Evolutionary conservation across 768 basidiomycete species (phyloP).

Genomic region (Clathrus columnatus): DNA sequence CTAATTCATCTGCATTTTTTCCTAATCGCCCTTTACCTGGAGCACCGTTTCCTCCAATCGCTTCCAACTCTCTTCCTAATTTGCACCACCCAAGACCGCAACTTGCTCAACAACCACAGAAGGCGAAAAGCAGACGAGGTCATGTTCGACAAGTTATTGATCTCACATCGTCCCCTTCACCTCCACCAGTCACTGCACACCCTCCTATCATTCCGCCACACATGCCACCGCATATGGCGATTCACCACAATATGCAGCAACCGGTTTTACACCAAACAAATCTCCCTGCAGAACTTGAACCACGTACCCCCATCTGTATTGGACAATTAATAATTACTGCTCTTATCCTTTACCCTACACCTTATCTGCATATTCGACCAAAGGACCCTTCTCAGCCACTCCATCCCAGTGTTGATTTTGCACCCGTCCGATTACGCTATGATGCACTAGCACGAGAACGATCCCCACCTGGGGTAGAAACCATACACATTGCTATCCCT

Average conservation of each 20-base stretch:
- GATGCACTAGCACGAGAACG: slow-evolving; percentile 48
- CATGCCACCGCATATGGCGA: slow-evolving; percentile 22
- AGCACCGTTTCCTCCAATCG: slow-evolving; percentile 20
- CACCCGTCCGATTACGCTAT: slow-evolving; percentile 58
- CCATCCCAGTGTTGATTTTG: slow-evolving; percentile 50
- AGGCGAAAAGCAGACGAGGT: slow-evolving; percentile 27
- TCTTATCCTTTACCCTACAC: slow-evolving; percentile 73
- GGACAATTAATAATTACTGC: slow-evolving; percentile 78
- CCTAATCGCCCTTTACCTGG: slow-evolving; percentile 20
- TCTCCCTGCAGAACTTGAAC: slow-evolving; percentile 43
- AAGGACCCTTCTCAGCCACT: slow-evolving; percentile 7
- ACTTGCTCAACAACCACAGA: slow-evolving; percentile 19
- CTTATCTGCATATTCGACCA: slow-evolving; percentile 49
- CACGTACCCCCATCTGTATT: slow-evolving; percentile 82
- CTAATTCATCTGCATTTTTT: slow-evolving; percentile 27
- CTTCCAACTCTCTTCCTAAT: slow-evolving; percentile 16
- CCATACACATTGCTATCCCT: slow-evolving; percentile 71
- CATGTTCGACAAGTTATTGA: slow-evolving; percentile 45
- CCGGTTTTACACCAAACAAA: slow-evolving; percentile 22
- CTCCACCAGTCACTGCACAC: slow-evolving; percentile 35
- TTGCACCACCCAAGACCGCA: slow-evolving; percentile 13
- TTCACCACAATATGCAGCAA: slow-evolving; percentile 12
- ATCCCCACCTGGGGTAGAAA: slow-evolving; percentile 43
- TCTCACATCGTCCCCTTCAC: slow-evolving; percentile 58
- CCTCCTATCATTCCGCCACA: slow-evolving; percentile 20